phyloP scores from a whole-genome alignment of 139 green algal genomes.

The Chloropicon primus region DNA sequence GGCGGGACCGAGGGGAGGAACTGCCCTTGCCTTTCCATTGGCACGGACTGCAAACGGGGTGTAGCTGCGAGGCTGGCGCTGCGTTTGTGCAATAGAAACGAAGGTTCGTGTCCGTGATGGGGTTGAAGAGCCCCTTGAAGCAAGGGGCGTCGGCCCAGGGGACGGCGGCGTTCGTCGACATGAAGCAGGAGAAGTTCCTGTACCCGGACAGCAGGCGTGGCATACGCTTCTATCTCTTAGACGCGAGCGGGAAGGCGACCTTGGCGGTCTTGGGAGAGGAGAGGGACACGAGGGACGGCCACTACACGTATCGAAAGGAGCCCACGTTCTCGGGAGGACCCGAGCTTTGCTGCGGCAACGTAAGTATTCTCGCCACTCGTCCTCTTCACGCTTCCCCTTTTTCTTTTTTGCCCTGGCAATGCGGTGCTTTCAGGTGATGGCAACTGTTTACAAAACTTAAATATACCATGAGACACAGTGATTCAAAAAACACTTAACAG shows the following conservation, averaged over 20 bases:
- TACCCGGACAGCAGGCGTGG: slow-evolving; percentile 6
- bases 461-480: neutral
- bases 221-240: slow-evolving; percentile 37
- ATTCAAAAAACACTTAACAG: neutral
- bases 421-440: neutral
- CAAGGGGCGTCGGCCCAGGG: neutral
- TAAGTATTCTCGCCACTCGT: neutral
- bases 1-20: too few species aligned
- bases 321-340: slow-evolving; percentile 20
- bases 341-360: slow-evolving; percentile 19
- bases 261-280: slow-evolving; percentile 49
- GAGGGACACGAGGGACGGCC: slow-evolving; percentile 44
- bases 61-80: neutral
- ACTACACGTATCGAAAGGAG: slow-evolving; percentile 50
- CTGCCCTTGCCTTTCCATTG: too few species aligned
- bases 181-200: slow-evolving; percentile 8
- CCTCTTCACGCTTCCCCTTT: neutral
- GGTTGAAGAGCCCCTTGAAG: neutral
- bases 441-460: neutral
- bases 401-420: neutral
- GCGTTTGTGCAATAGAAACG: neutral
- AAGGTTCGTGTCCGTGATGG: neutral
- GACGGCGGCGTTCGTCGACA: neutral
- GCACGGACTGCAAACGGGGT: too few species aligned
- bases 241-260: slow-evolving; percentile 31